These are phyloP conservation scores for Lentinula sp. DNA, from an alignment of 768 basidiomycete species.

Conservation along the genomic window DNA sequence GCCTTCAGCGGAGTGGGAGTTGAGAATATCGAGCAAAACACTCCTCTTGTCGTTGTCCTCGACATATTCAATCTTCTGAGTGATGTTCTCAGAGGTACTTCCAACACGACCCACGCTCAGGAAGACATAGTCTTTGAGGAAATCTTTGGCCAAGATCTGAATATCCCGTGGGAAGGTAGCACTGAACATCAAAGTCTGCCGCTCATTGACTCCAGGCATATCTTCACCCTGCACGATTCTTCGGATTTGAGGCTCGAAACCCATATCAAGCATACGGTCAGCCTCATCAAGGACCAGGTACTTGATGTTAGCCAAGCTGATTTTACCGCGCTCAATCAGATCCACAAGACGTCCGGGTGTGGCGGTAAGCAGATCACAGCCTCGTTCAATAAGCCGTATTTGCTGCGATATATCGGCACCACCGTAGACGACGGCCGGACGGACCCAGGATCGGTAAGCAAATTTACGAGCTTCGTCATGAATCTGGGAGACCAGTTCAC, in stretches of 20 bases:
- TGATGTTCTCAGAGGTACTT: slow-evolving; percentile 98
- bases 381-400: slow-evolving; percentile 89
- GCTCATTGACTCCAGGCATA: slow-evolving; percentile 89
- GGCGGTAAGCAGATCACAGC: slow-evolving; percentile 94
- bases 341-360: slow-evolving; percentile 98
- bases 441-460: slow-evolving; percentile 98
- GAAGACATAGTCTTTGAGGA: slow-evolving; percentile 98
- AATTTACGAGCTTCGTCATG: slow-evolving; percentile 99
- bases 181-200: slow-evolving; percentile 99
- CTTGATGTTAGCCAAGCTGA: slow-evolving; percentile 93
- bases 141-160: slow-evolving; percentile 92
- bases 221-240: slow-evolving; percentile 97
- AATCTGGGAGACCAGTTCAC: slow-evolving; percentile 98
- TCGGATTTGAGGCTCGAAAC: slow-evolving; percentile 99
- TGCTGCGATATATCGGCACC: slow-evolving; percentile 98
- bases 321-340: slow-evolving; percentile 94
- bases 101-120: slow-evolving; percentile 97
- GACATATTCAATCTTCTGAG: slow-evolving; percentile 97
- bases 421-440: slow-evolving; percentile 97
- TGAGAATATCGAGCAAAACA: slow-evolving; percentile 89
- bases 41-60: slow-evolving; percentile 97
- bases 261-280: slow-evolving; percentile 99
- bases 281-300: slow-evolving; percentile 99
- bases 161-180: slow-evolving; percentile 99
- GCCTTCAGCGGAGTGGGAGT: slow-evolving; percentile 54